Percentiles rank a stretch among this genome's conserved stretches.
Conservation (phyloP, 768 basidiomycete species). For the Tremella yokohamensis region DNA sequence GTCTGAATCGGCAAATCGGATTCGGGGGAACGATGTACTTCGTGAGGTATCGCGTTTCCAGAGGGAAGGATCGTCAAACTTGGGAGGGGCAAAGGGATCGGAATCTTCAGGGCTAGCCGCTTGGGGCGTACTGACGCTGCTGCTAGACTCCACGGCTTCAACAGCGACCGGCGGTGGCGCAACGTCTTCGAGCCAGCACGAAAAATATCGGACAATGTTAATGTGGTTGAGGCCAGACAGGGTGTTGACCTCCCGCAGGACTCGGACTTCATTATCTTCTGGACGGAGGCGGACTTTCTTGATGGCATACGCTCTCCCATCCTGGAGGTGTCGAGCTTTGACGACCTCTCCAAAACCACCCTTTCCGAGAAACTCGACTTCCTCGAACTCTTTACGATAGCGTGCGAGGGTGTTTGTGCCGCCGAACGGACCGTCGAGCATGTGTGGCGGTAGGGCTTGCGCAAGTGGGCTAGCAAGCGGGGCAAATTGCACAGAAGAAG, state of each 20-base stretch:
- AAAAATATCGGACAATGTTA: slow-evolving; percentile 83
- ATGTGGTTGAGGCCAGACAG: slow-evolving; percentile 82
- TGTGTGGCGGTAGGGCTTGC: too few relatives aligned
- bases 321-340: slow-evolving; percentile 85
- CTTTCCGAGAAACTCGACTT: slow-evolving; percentile 79
- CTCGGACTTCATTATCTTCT: slow-evolving; percentile 74
- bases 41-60: slow-evolving; percentile 47
- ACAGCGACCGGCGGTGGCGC: slow-evolving; percentile 8
- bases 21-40: slow-evolving; percentile 70
- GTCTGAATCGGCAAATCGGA: slow-evolving; percentile 63
- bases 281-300: slow-evolving; percentile 79
- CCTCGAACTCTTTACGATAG: slow-evolving; percentile 93
- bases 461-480: too few relatives aligned
- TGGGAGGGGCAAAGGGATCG: slow-evolving; percentile 61
- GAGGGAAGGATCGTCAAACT: slow-evolving; percentile 60
- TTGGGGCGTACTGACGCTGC: slow-evolving; percentile 2
- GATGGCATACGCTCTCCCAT: slow-evolving; percentile 57
- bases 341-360: slow-evolving; percentile 92
- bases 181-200: slow-evolving; percentile 38
- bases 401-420: slow-evolving; percentile 40
- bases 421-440: too few relatives aligned
- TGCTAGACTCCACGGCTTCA: slow-evolving; percentile 13
- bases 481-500: too few relatives aligned
- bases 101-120: slow-evolving; percentile 35
- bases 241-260: slow-evolving; percentile 85